Evolutionary conservation across 306 rosid species (phyloP).

Genomic region (Pterocarpus santalinus): DNA sequence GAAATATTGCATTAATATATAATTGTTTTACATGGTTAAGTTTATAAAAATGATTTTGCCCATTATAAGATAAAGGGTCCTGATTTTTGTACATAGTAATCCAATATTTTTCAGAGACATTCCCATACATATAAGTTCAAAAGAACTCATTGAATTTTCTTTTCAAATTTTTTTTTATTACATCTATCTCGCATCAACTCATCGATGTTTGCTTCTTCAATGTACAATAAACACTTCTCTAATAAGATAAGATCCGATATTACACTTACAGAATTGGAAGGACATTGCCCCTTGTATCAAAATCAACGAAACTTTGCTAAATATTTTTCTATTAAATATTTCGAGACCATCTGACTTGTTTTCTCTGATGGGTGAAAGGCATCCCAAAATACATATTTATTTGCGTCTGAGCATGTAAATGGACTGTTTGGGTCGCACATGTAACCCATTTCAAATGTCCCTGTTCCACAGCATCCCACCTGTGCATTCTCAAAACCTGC

Average conservation of each 20-base stretch:
- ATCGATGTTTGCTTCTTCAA: too few species aligned
- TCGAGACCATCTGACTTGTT: conserved; percentile 48
- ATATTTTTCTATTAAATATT: conserved; percentile 38
- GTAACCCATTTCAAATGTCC: conserved; percentile 52
- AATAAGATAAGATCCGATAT: neutral
- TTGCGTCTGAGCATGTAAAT: conserved; percentile 53
- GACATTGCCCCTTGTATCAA: neutral
- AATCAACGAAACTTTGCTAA: conserved; percentile 43
- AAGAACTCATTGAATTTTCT: too few species aligned
- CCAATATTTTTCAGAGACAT: too few species aligned
- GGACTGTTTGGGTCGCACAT: conserved; percentile 50
- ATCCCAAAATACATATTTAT: conserved; percentile 66
- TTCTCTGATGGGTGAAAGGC: conserved; percentile 61
- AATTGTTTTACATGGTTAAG: too few species aligned
- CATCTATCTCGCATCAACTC: too few species aligned
- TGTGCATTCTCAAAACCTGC: conserved; percentile 54
- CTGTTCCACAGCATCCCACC: conserved; percentile 62
- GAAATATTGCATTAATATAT: too few species aligned
- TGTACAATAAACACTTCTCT: too few species aligned
- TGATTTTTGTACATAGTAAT: too few species aligned
- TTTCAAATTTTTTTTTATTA: too few species aligned
- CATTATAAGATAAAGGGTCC: too few species aligned
- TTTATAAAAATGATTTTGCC: too few species aligned
- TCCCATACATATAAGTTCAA: too few species aligned
- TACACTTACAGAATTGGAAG: neutral